Evolutionary conservation across 2,329 filamentous ascomycete species (phyloP), one percentile per base, ranked within the genome.

Genomic region (Metarhizium rileyi): DNA sequence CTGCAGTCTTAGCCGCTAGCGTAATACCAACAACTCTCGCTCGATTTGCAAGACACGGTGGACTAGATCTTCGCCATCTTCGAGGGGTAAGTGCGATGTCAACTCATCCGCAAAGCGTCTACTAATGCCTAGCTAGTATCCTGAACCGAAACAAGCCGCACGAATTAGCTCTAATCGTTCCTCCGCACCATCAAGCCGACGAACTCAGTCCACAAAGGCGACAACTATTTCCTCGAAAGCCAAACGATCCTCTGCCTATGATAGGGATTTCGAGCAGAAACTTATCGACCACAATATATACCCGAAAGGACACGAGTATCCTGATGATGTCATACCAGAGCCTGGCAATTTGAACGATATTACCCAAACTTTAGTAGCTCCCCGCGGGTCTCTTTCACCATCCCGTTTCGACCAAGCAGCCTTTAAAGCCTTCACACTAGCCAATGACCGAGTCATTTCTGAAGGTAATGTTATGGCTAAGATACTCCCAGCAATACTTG

Each of bases 351-450:
- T 14, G 12, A 14, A 9, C 12, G 12, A 33, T 5, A 33, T 33
- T 4, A 9, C 12, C 12, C 16, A 9, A 33, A 14, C 12, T 9
- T 14, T 33, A 14, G 7, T 14, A 8, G 10, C 16, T 9, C n/a
- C 12, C 4, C 12, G 28, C 10, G 46, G 23, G 22, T 70, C 67
- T 22, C 65, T 71, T 50, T 71, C 65, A 23, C 61, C 60, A 40
- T 68, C 66, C n/a, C n/a, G n/a, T n/a, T n/a, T n/a, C n/a, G n/a
- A n/a, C n/a, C n/a, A n/a, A n/a, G n/a, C n/a, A n/a, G n/a, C n/a
- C n/a, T n/a, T n/a, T n/a, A n/a, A n/a, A n/a, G n/a, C n/a, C n/a
- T n/a, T n/a, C n/a, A n/a, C n/a, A n/a, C n/a, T n/a, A n/a, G n/a
- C n/a, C n/a, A n/a, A n/a, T n/a, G 28, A 33, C 28, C 12, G 7